Evolutionary conservation across 2,329 filamentous ascomycete species (phyloP).

Genomic region (Emmonsiellopsis sp.): DNA sequence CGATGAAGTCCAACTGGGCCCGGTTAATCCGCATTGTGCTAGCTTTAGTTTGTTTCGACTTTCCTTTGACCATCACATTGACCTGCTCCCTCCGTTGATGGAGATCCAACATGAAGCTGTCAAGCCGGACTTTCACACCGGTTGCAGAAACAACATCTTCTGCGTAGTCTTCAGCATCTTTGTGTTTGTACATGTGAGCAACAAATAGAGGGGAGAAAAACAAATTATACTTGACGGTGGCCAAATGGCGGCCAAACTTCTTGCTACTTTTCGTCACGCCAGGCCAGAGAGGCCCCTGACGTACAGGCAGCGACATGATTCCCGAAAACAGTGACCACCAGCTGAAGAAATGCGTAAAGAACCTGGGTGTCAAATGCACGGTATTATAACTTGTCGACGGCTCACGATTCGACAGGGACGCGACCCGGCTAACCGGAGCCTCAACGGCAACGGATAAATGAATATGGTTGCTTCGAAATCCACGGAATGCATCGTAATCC

Average conservation of each 20-base stretch:
- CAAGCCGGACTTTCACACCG: conserved; percentile 88
- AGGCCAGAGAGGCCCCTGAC: conserved; percentile 85
- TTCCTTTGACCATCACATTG: conserved; percentile 66
- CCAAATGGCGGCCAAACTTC: conserved; percentile 92
- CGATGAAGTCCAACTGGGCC: conserved; percentile 82
- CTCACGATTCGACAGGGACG: conserved; percentile 64
- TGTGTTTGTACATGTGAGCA: conserved; percentile 97
- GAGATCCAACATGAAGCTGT: conserved; percentile 94
- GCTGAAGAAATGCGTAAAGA: conserved; percentile 96
- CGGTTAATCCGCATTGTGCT: conserved; percentile 94
- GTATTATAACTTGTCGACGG: conserved; percentile 90
- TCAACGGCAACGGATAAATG: conserved; percentile 88
- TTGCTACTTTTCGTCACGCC: conserved; percentile 94
- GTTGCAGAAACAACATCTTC: conserved; percentile 78
- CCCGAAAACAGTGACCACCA: conserved; percentile 98
- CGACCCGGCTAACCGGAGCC: conserved; percentile 78
- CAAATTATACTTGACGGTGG: conserved; percentile 97
- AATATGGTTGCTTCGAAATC: conserved; percentile 95
- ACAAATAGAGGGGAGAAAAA: conserved; percentile 87
- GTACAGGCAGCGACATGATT: conserved; percentile 85
- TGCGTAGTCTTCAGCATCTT: conserved; percentile 78
- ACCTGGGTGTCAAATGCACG: conserved; percentile 84
- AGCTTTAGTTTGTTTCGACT: conserved; percentile 67
- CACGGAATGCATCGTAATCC: conserved; percentile 82
- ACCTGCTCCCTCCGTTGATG: conserved; percentile 92